Base-by-base conservation (phyloP, 2,329 filamentous ascomycete species). In the Xylariales sp. region DNA sequence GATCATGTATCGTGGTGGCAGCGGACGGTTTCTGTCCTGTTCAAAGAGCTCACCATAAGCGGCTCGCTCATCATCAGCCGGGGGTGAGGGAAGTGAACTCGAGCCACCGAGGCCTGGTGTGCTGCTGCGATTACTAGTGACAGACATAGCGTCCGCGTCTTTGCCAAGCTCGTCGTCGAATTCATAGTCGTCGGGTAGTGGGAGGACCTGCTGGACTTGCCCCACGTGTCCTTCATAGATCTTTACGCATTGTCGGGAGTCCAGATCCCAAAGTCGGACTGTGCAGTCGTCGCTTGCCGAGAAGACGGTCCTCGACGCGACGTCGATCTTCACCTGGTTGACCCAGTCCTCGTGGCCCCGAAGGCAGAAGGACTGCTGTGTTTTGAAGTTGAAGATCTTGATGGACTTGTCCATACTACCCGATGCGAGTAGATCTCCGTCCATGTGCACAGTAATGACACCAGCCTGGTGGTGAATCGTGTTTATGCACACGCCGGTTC, bases 221-320 rank as follows among this genome's bases (percentile, higher is more conserved):
- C 90, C 93, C 12, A 96, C 89, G 56, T 98, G 93, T 5, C 90
- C 91, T 51, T 88, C 79, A 55, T 90, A 97, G 0, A 65, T 79
- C 50, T 73, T 74, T 59, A 97, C 84, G 59, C 86, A 91, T 40
- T 78, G 71, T 55, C 84, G 82, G 1, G 85, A 87, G 57, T 96
- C 88, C 25, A 98, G 72, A 55, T 97, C 91, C 91, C 91, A 96
- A 2, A 98, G 73, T 53, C 89, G 88, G 51, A 95, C 80, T 0
- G 86, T 93, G 57, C 88, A 84, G 61, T 98, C 93, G 58, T 98
- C 93, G 1, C 89, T 96, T 1, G 89, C 89, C 0, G 91, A 95
- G 56, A 97, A 85, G 3, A 97, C 75, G 1, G 90, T 96, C 11
- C 88, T 82, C 8, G 88, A 94, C 2, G 76, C 68, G 0, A 82